Evolutionary conservation across 805 yeast genomes (phyloP).

Genomic region (Candida coleopterorum): DNA sequence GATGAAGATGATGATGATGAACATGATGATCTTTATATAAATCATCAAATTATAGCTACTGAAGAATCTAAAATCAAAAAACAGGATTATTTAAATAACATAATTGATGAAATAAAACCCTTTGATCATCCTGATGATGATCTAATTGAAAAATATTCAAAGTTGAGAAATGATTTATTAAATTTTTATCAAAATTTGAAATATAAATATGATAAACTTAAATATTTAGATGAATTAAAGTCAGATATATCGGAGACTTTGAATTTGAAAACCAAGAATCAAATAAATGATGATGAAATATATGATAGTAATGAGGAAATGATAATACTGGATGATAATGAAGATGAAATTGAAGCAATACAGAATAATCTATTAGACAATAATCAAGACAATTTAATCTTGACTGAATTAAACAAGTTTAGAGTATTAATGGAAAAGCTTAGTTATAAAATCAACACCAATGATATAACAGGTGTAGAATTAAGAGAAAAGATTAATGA

Average conservation of each 20-base stretch:
- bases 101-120: conserved; percentile 8
- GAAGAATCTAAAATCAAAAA: conserved; percentile 1
- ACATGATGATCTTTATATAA: conserved; percentile 5
- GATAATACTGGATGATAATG: neutral
- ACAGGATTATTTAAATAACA: conserved; percentile 1
- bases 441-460: conserved; percentile 8
- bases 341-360: neutral
- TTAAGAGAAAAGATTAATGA: neutral
- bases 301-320: conserved; percentile 10
- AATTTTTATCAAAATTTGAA: conserved; percentile 15
- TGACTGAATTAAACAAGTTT: conserved; percentile 8
- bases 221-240: conserved; percentile 18
- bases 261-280: neutral
- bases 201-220: conserved; percentile 27
- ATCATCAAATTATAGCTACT: neutral
- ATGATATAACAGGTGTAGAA: conserved; percentile 3
- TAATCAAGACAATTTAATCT: neutral
- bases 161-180: conserved; percentile 14
- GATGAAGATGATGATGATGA: conserved; percentile 9
- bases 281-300: neutral
- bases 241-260: conserved; percentile 7
- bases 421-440: conserved; percentile 12
- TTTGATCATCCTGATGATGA: conserved; percentile 7
- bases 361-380: neutral
- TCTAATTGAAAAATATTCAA: conserved; percentile 17